Percentiles rank a stretch among this genome's conserved stretches.
Evolutionary conservation across 257 asterid species (phyloP).

Genomic region (Fraxinus cuspidata): DNA sequence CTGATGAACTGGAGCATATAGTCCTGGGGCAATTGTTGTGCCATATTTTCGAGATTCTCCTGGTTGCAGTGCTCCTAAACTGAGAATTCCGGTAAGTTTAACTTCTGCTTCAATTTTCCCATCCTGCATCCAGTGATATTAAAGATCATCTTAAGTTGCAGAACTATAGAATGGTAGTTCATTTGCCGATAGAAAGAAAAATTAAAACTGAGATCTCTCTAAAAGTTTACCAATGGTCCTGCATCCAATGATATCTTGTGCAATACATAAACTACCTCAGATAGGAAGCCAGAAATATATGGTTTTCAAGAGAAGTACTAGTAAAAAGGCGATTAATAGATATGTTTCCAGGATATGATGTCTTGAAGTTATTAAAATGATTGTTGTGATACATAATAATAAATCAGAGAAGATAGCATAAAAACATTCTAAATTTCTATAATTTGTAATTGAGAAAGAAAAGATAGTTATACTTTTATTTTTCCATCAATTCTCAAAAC

Average conservation of each 20-base stretch:
- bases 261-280: not conserved
- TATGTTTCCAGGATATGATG: not conserved
- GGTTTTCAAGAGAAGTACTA: not conserved
- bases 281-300: not conserved
- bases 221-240: not conserved
- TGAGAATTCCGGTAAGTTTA: slow-evolving; percentile 93
- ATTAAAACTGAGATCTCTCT: not conserved
- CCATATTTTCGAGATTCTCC: slow-evolving; percentile 94
- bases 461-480: not conserved
- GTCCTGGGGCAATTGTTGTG: slow-evolving; percentile 90
- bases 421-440: not conserved
- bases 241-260: not conserved
- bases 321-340: not conserved
- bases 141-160: slow-evolving; percentile 19
- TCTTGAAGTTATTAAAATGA: not conserved
- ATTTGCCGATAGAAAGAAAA: not conserved
- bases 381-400: not conserved
- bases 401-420: not conserved
- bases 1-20: slow-evolving; percentile 98
- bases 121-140: slow-evolving; percentile 57
- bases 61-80: slow-evolving; percentile 89
- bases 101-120: slow-evolving; percentile 99
- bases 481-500: not conserved
- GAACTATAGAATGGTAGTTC: slow-evolving; percentile 5
- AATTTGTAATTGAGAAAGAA: not conserved